Conservation (phyloP, 352 stramenopile species). For the Pythium volutum region DNA sequence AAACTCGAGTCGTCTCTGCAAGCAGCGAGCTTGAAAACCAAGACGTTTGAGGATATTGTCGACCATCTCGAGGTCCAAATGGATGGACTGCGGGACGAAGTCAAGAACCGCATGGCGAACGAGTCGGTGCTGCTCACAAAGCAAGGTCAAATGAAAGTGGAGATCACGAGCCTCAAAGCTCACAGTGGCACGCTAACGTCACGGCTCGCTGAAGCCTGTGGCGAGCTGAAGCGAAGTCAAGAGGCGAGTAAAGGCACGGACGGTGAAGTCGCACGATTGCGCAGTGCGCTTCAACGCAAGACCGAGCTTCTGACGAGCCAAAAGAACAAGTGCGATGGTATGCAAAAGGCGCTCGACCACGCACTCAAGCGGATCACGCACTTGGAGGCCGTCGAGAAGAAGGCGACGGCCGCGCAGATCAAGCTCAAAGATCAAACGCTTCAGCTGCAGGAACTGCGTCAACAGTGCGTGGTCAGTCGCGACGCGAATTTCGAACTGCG, state of each 20-base stretch:
- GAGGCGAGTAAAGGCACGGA: conserved; percentile 16
- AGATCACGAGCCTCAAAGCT: conserved; percentile 33
- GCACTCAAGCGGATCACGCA: conserved; percentile 24
- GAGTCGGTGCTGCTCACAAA: conserved; percentile 28
- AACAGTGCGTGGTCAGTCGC: conserved; percentile 28
- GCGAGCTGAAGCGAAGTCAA: conserved; percentile 33
- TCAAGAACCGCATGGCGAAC: conserved; percentile 32
- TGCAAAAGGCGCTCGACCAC: conserved; percentile 32
- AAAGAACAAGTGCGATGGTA: conserved; percentile 30
- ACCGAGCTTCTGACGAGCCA: conserved; percentile 41
- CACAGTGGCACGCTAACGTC: conserved; percentile 30
- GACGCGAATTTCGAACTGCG: conserved; percentile 39
- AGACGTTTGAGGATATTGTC: conserved; percentile 48
- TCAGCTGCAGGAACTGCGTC: conserved; percentile 33
- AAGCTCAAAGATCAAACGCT: conserved; percentile 43
- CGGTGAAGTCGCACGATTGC: conserved; percentile 32
- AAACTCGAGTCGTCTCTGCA: conserved; percentile 41
- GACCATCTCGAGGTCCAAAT: conserved; percentile 39
- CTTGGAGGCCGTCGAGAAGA: conserved; percentile 30
- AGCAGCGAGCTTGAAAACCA: conserved; percentile 34
- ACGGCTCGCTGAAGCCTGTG: conserved; percentile 29
- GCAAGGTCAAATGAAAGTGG: conserved; percentile 26
- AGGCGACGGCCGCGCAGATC: conserved; percentile 22
- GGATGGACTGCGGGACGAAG: conserved; percentile 31
- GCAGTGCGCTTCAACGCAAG: conserved; percentile 45